Base-by-base conservation (phyloP, 2,329 filamentous ascomycete genomes). In the Trichoderma koningiopsis region DNA sequence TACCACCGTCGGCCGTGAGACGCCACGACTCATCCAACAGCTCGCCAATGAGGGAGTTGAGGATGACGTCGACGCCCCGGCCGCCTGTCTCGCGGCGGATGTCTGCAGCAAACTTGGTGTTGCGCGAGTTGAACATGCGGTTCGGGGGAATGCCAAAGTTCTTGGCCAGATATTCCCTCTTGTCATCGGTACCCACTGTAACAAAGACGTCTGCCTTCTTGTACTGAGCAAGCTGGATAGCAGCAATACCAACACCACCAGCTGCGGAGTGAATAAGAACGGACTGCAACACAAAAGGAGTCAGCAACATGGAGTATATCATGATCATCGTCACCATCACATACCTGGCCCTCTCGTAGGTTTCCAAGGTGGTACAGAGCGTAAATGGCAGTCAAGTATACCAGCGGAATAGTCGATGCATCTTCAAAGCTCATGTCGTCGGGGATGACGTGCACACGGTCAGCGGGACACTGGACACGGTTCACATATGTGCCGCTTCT, bases 251-350 rank as follows among this genome's bases (percentile, higher is more conserved):
- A 1, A 78, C 72, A 4, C 75, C 76, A 10, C 78, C 77, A 1
- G 74, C 72, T 1, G 74, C 79, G 0, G 75, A 65, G 66, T 80
- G 79, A 37, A 80, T 77, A 2, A 81, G 74, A 1, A 81, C 71
- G 0, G 70, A 71, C 55, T 27, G 27, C 27, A 27, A 27, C 27
- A 27, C 27, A 27, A 27, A 27, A 27, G 2, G 27, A 4, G 27
- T 27, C 4, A 27, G 27, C 27, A 27, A 27, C 27, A 27, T 2
- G 27, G 27, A 27, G 27, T 4, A 27, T 27, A 27, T 27, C 27
- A 27, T 27, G 2, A 27, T 27, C 27, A 27, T 27, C 27, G 4
- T 27, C 27, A 27, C 27, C 27, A 4, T 27, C 27, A 27, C 27
- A 4, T 27, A 27, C 27, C 27, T 79, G 47, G 16, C 69, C 65